Conservation (phyloP, 2,329 filamentous ascomycete species). For the Botrytis galanthina region DNA sequence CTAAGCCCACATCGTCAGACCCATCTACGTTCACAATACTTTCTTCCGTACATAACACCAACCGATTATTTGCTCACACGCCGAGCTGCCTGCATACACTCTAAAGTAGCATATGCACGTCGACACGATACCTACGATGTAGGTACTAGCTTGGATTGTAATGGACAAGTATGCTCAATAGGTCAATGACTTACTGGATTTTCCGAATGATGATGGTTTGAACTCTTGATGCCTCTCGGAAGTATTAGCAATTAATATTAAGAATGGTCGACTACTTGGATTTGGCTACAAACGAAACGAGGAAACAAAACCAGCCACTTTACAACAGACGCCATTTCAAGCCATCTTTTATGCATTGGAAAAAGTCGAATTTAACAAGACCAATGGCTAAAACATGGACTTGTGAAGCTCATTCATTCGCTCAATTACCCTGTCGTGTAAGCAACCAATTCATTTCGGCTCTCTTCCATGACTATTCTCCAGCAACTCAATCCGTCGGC, state of each 20-base stretch:
- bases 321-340: slow-evolving; percentile 8
- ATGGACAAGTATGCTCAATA: background rate
- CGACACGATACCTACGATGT: slow-evolving; percentile 9
- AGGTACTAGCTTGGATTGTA: background rate
- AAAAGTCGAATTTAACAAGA: background rate
- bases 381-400: slow-evolving; percentile 3
- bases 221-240: background rate
- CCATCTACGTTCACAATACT: slow-evolving; percentile 12
- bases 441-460: background rate
- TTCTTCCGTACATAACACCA: background rate
- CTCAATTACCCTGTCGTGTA: slow-evolving; percentile 1
- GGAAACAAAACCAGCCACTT: slow-evolving; percentile 2
- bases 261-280: background rate
- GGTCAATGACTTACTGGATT: slow-evolving; percentile 3
- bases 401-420: background rate
- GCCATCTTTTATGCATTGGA: slow-evolving; percentile 13
- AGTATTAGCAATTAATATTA: background rate
- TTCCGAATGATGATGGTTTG: background rate
- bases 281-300: background rate
- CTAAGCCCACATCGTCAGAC: slow-evolving; percentile 1
- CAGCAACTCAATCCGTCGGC: slow-evolving; percentile 5
- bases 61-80: slow-evolving; percentile 16
- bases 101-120: slow-evolving; percentile 7
- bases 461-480: slow-evolving; percentile 8
- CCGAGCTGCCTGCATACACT: slow-evolving; percentile 3